A percentile compares a stretch with the other conserved stretches of the same genome.
Evolutionary conservation across 2,329 filamentous ascomycete species (phyloP).

Genomic region (Botrytis tulipae): DNA sequence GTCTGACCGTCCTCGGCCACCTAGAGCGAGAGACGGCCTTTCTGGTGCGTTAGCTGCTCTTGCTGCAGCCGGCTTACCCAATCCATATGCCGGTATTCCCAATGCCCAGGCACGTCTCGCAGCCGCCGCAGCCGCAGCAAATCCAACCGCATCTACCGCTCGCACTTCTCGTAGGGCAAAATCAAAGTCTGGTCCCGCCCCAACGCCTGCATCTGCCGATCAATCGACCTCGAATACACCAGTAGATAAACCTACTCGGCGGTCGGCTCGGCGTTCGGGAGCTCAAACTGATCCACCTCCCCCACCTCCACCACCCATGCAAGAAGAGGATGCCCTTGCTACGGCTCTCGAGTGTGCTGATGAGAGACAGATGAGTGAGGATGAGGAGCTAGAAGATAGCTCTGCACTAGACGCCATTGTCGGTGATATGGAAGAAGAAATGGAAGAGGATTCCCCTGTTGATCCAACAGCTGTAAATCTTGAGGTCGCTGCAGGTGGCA

Average conservation of each 20-base stretch:
- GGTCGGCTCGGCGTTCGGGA: slow-evolving; percentile 61
- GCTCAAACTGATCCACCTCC: slow-evolving; percentile 52
- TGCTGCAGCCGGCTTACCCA: slow-evolving; percentile 67
- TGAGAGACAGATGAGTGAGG: slow-evolving; percentile 77
- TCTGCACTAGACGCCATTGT: slow-evolving; percentile 80
- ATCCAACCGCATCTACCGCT: slow-evolving; percentile 42
- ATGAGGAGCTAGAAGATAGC: slow-evolving; percentile 63
- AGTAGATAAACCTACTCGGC: slow-evolving; percentile 60
- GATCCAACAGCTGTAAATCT: slow-evolving; percentile 88
- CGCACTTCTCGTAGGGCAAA: slow-evolving; percentile 41
- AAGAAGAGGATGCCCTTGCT: slow-evolving; percentile 60
- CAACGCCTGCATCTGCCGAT: slow-evolving; percentile 43
- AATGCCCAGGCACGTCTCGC: slow-evolving; percentile 34
- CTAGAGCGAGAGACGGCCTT: slow-evolving; percentile 59
- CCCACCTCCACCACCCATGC: slow-evolving; percentile 53
- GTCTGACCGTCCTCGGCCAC: slow-evolving; percentile 67
- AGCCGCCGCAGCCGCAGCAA: slow-evolving; percentile 39
- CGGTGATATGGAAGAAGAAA: slow-evolving; percentile 84
- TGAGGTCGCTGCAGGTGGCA: slow-evolving; percentile 81
- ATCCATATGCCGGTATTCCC: slow-evolving; percentile 40
- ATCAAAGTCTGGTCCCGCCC: slow-evolving; percentile 46
- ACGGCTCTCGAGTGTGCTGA: slow-evolving; percentile 88
- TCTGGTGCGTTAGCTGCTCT: slow-evolving; percentile 72
- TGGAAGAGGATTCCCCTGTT: slow-evolving; percentile 68
- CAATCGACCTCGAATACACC: slow-evolving; percentile 44